Percentiles rank a stretch among this genome's conserved stretches.
These are phyloP conservation scores for Mortierella sp. DNA, from an alignment of 371 early-diverging fungal species.

Conservation along the genomic window DNA sequence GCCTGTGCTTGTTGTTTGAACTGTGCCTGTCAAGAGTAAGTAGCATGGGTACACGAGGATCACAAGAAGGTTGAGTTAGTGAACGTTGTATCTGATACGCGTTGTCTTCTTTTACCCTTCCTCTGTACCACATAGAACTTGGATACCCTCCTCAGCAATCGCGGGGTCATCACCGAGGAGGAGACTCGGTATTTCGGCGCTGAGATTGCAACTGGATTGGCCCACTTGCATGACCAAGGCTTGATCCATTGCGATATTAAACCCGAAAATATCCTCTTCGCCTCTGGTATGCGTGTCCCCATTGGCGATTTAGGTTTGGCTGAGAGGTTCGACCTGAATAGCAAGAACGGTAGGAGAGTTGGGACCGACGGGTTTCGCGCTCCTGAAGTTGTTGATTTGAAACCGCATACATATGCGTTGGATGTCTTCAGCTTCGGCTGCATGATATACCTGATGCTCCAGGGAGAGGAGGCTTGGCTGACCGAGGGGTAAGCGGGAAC, in stretches of 20 bases:
- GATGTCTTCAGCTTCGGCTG: neutral
- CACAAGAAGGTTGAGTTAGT: neutral
- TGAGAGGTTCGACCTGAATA: neutral
- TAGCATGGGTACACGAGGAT: neutral
- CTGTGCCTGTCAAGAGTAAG: neutral
- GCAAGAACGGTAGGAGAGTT: neutral
- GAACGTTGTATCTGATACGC: neutral
- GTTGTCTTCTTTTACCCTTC: neutral
- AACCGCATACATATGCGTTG: neutral
- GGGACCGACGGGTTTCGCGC: neutral
- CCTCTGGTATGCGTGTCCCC: neutral
- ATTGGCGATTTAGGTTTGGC: neutral
- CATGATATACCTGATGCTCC: neutral
- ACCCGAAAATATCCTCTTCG: neutral
- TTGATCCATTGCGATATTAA: neutral
- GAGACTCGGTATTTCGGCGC: neutral
- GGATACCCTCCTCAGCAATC: neutral
- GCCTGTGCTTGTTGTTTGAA: neutral
- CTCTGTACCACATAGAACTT: neutral
- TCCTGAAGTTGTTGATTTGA: neutral
- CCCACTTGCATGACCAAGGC: neutral
- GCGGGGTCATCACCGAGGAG: neutral
- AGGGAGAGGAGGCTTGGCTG: neutral
- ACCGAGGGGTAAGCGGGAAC: neutral
- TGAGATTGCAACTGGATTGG: neutral